Evolutionary conservation across 257 asterid genomes (phyloP), one percentile per base, ranked within the genome.

Genomic region (Solanum infundibuliforme): DNA sequence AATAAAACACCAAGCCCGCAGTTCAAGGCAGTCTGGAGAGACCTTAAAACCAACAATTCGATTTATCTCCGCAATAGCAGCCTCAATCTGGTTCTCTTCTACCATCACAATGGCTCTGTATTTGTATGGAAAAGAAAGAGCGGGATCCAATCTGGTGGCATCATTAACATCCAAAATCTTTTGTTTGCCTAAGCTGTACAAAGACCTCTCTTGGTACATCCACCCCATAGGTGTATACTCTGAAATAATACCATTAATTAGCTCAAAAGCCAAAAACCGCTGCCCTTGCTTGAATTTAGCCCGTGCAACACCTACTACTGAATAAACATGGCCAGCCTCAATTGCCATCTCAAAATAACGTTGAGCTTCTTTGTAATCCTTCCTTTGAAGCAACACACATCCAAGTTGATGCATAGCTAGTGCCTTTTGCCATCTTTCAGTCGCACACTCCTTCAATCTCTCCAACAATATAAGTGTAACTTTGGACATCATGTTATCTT

Each of bases 191-290:
- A 87, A 84, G 88, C 88, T 91, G 90, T 86, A 91, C 83, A 92
- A 89, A 72, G 93, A 91, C 83, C 92, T 84, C 86, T 92, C 94
- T 87, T 92, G 94, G 84, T 90, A 92, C 93, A 92, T 92, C 93
- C 94, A 92, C 43, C 93, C 94, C 1, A 86, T 31, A 43, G 94
- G 91, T 87, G 88, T 91, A 86, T 89, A 82, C 73, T 77, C 79
- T 18, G 88, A 77, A n/a, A 91, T 90, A 72, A 91, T 52, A 20
- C 91, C 86, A 85, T 86, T 86, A 83, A 89, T 91, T 75, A 91
- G 83, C 68, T 91, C 94, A 81, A 88, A 89, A 21, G 93, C 90
- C 62, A 76, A 86, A 88, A 86, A 89, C 83, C 88, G 74, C 43
- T 91, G 92, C 86, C 91, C 93, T 83, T 91, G 91, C 90, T 88